These are phyloP conservation scores for Zoysia matrella DNA, from an alignment of 202 grass and related monocot species.

Conservation along the genomic window DNA sequence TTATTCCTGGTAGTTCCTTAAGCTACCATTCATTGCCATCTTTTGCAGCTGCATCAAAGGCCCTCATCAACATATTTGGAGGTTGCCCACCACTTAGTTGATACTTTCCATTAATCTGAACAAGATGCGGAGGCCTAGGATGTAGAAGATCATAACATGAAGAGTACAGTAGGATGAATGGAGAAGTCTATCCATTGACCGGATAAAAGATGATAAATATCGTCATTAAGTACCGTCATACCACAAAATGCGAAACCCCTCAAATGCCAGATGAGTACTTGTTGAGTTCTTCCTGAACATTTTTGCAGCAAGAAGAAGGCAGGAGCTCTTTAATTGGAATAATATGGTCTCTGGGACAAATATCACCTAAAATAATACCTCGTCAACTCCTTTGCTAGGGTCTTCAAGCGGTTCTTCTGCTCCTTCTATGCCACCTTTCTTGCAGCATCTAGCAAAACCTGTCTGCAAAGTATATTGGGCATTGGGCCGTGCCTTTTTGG, in stretches of 20 bases:
- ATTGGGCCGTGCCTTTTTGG: too few relatives aligned
- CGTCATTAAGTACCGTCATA: constrained; percentile 40
- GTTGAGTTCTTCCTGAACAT: constrained; percentile 45
- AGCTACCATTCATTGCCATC: constrained; percentile 33
- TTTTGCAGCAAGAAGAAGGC: constrained; percentile 48
- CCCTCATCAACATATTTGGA: constrained; percentile 69
- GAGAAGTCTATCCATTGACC: background rate
- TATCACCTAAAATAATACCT: constrained; percentile 50
- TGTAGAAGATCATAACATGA: too few relatives aligned
- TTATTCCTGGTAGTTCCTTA: background rate
- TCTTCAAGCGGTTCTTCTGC: constrained; percentile 84
- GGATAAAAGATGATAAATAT: constrained; percentile 37
- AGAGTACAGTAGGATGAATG: background rate
- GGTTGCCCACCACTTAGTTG: constrained; percentile 86
- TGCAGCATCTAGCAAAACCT: constrained; percentile 89
- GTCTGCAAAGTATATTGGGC: constrained; percentile 39
- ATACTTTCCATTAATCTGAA: constrained; percentile 83
- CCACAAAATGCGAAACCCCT: constrained; percentile 84
- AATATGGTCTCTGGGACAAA: background rate
- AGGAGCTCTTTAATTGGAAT: constrained; percentile 3
- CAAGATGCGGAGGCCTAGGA: background rate
- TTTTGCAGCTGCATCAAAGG: constrained; percentile 62
- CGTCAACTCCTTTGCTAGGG: constrained; percentile 64
- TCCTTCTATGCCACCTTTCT: constrained; percentile 85
- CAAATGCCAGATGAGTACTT: constrained; percentile 75